phyloP scores from a whole-genome alignment of 2,329 filamentous ascomycete genomes.

The Claviceps fusiformis region DNA sequence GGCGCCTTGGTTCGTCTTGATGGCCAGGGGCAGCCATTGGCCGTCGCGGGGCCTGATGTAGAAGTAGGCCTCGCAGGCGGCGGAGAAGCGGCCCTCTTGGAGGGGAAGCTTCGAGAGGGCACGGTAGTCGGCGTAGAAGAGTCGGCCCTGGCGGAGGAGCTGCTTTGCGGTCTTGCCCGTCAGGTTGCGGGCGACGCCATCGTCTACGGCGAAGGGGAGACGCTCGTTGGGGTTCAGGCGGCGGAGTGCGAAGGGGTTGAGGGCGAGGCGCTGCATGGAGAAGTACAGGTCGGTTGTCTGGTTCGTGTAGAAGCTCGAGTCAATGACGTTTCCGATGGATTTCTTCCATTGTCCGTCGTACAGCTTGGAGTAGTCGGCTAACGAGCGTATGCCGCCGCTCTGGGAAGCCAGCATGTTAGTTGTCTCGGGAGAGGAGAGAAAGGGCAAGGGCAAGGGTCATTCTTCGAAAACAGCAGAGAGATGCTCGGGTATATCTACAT shows the following conservation, averaged over 20 bases:
- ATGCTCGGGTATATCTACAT: not conserved
- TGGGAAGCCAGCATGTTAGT: slow-evolving; percentile 2
- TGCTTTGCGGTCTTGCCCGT: slow-evolving; percentile 17
- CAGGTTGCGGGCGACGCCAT: slow-evolving; percentile 15
- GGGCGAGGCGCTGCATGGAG: slow-evolving; percentile 32
- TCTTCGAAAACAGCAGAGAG: not conserved
- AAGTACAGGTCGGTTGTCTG: slow-evolving; percentile 33
- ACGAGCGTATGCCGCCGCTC: slow-evolving; percentile 16
- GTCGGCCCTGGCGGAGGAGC: slow-evolving; percentile 22
- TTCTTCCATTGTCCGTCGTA: slow-evolving; percentile 28
- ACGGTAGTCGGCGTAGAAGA: slow-evolving; percentile 30
- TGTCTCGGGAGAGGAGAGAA: not conserved
- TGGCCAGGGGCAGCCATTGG: slow-evolving; percentile 33
- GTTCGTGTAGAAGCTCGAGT: slow-evolving; percentile 24
- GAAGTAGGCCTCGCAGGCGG: slow-evolving; percentile 32
- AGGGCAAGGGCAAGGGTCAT: not conserved
- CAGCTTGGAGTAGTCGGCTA: slow-evolving; percentile 25
- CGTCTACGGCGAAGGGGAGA: slow-evolving; percentile 24
- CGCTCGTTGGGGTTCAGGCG: slow-evolving; percentile 16
- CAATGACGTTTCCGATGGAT: slow-evolving; percentile 18
- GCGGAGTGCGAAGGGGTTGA: slow-evolving; percentile 26
- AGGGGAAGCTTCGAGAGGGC: slow-evolving; percentile 18
- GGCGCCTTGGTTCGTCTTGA: slow-evolving; percentile 28
- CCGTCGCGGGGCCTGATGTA: slow-evolving; percentile 26
- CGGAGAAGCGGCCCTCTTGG: slow-evolving; percentile 19